Conservation (phyloP, 2,329 filamentous ascomycete species). For the Hypocrella siamensis region DNA sequence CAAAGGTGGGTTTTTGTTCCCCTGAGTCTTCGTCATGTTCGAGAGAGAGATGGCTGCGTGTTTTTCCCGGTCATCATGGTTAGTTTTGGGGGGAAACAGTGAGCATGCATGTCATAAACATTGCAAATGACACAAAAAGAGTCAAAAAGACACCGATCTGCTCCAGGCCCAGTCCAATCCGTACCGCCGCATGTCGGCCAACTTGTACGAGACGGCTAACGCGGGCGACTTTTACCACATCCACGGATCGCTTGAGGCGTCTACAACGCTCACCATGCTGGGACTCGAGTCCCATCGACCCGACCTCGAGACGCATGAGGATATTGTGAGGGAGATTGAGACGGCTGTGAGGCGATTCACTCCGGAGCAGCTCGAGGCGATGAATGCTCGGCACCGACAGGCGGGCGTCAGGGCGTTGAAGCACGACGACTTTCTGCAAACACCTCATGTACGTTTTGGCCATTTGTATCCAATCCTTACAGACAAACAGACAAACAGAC, state of each 20-base stretch:
- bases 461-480: not conserved
- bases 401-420: constrained; percentile 45
- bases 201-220: constrained; percentile 53
- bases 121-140: no score
- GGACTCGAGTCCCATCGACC: constrained; percentile 46
- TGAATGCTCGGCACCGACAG: constrained; percentile 40
- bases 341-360: constrained; percentile 38
- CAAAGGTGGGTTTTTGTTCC: constrained; percentile 3
- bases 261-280: constrained; percentile 53
- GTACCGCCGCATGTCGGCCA: constrained; percentile 58
- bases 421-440: constrained; percentile 41
- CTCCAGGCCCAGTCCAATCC: constrained; percentile 53
- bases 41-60: no score
- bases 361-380: constrained; percentile 36
- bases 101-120: no score
- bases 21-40: no score
- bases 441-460: constrained; percentile 20
- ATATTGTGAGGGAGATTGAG: constrained; percentile 45
- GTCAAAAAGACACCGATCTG: constrained; percentile 65
- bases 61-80: no score
- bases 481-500: no score
- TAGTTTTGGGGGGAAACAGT: no score
- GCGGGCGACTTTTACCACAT: constrained; percentile 58
- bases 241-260: constrained; percentile 59
- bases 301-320: constrained; percentile 42